Conservation (phyloP, 169 alveolate genomes). For the Plasmodium malariae region DNA sequence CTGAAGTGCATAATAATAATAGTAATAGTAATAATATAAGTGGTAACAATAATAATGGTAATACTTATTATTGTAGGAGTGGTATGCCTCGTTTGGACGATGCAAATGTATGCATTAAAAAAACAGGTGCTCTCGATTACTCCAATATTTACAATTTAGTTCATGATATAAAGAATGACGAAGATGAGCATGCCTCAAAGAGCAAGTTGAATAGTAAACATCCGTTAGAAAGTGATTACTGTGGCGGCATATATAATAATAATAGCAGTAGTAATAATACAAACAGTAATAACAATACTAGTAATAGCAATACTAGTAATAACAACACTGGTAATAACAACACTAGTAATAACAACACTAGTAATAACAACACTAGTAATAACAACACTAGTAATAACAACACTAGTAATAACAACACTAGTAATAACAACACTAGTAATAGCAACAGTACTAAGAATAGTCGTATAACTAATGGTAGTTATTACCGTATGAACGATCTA, state of each 20-base stretch:
- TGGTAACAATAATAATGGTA: neutral
- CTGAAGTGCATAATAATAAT: neutral
- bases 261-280: too few relatives aligned
- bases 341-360: too few relatives aligned
- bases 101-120: conserved; percentile 1
- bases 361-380: too few relatives aligned
- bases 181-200: neutral
- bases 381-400: too few relatives aligned
- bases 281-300: too few relatives aligned
- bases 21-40: neutral
- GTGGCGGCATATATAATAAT: too few relatives aligned
- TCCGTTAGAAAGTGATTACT: too few relatives aligned
- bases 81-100: neutral
- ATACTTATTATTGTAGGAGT: neutral
- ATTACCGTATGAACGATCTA: neutral
- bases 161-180: neutral
- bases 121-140: conserved; percentile 5
- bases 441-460: too few relatives aligned
- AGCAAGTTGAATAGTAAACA: too few relatives aligned
- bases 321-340: too few relatives aligned
- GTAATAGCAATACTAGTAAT: too few relatives aligned
- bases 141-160: neutral
- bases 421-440: neutral
- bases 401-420: neutral
- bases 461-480: neutral